Evolutionary conservation across 2,329 filamentous ascomycete genomes (phyloP).

Genomic region (Aspergillus costaricaensis): DNA sequence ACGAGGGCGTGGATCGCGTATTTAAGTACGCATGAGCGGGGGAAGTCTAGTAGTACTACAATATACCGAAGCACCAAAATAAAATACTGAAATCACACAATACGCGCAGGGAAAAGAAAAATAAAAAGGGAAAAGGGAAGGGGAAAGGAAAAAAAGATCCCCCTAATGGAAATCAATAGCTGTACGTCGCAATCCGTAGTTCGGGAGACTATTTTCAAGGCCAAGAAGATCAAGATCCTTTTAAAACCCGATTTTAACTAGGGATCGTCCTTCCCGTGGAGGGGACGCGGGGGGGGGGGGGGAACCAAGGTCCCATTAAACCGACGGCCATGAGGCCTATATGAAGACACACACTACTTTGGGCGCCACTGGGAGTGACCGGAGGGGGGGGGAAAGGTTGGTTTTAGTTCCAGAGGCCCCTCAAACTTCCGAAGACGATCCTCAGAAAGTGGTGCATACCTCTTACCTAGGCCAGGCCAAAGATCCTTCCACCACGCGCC

Average conservation of each 20-base stretch:
- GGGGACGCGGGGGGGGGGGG: neutral
- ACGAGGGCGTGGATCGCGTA: too few species aligned
- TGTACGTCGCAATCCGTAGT: neutral
- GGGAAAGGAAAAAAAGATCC: too few species aligned
- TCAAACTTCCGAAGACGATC: constrained; percentile 29
- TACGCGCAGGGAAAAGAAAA: neutral
- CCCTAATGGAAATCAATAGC: neutral
- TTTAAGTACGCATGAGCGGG: too few species aligned
- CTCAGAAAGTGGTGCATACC: constrained; percentile 15
- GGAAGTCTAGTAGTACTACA: too few species aligned
- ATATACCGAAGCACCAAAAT: neutral
- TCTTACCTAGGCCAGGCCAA: neutral
- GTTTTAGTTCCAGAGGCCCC: constrained; percentile 17
- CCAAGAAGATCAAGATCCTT: neutral
- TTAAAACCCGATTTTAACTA: neutral
- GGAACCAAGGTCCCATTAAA: neutral
- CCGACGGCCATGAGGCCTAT: neutral
- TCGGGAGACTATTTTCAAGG: neutral
- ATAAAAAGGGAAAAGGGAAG: too few species aligned
- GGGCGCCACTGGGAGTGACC: neutral
- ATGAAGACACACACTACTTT: neutral
- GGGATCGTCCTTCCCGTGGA: neutral
- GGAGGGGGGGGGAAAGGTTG: constrained; percentile 6
- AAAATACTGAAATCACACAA: neutral
- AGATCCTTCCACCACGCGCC: constrained; percentile 15